Base-by-base conservation (phyloP, 2,329 filamentous ascomycete genomes). In the Fusarium pseudonygamai region DNA sequence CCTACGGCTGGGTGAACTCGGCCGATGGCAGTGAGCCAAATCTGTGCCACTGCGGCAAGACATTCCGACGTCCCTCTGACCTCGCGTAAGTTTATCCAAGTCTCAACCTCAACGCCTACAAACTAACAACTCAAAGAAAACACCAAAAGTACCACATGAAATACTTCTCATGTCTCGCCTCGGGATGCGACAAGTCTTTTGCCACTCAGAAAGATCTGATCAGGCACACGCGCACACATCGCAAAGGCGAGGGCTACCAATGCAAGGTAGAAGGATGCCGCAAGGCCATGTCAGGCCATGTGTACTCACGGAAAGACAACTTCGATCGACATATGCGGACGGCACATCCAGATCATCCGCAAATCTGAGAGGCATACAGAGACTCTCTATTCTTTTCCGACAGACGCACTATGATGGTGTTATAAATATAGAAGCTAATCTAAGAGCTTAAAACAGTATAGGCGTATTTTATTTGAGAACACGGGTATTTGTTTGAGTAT, bases 141-240 rank as follows among this genome's bases (percentile, higher is more conserved):
- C 76, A 78, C 52, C 75, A 78, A 68, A 78, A 78, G 60, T 78
- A 78, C 52, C 76, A 78, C 64, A 74, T 78, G 63, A 78, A 78
- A 62, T 75, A 76, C 70, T 78, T 76, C 46, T 72, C 75, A 28
- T 78, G 76, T 66, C 75, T 78, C 22, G 75, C 70, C 43, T 67
- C 70, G 3, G 75, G 73, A 18, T 78, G 76, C 34, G 73, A 76
- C 36, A 76, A 76, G 47, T 75, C 75, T 14, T 78, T 78, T 40
- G 75, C 76, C 47, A 78, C 76, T 14, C 76, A 78, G 55, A 78
- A 78, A 36, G 76, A 78, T 49, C 55, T 78, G 30, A 75, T 74
- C 37, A 67, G 76, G 22, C 76, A 78, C 60, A 75, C 71, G 59
- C 72, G 74, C 10, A 78, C 75, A 36, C 76, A 78, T 56, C 72